Base-by-base conservation (phyloP, 257 asterid species). In the Paulownia fortunei region DNA sequence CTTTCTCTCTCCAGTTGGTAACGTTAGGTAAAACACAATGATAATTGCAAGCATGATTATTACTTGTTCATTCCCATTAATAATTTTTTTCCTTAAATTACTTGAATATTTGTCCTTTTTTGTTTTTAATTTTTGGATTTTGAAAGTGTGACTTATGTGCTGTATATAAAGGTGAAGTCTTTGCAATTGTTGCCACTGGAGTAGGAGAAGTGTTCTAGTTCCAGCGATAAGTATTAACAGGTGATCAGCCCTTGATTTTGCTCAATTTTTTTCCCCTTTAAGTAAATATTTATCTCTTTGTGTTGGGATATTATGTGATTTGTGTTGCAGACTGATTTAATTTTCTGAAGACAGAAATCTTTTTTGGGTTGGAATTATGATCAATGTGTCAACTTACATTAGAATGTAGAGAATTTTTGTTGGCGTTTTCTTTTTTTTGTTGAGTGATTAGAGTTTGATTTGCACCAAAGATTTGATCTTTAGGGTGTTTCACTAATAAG, bases 1-100 rank as follows among this genome's bases (percentile, higher is more conserved):
- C 65, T 72, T 58, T 69, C 81, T 84, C 87, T 87, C 82, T 73
- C 91, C 79, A 41, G 87, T 80, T 82, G 88, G 82, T 84, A 47
- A 72, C 59, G 87, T 82, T 86, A 79, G 90, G 86, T 86, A 78
- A 60, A 59, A 30, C 69, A 34, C 61, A 71, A 69, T 83, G 63
- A 86, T 81, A 64, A 52, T 55, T 74, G 65, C 49, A 56, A 74
- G 82, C 74, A 37, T 82, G 81, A 66, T 78, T 67, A 47, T 76
- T 66, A 67, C 56, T 56, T 21, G 42, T 26, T 39, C 66, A 37
- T 30, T 61, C 78, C 41, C 44, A 27, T 61, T 42, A 19, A 24
- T 71, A 2, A 8, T 54, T 59, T 49, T 76, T 37, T 10, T 56
- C 34, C 66, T 76, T 47, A 54, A 62, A 56, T 74, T 63, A 74